Evolutionary conservation across 2,329 filamentous ascomycete genomes (phyloP).

Genomic region (Diaporthe citrichinensis): DNA sequence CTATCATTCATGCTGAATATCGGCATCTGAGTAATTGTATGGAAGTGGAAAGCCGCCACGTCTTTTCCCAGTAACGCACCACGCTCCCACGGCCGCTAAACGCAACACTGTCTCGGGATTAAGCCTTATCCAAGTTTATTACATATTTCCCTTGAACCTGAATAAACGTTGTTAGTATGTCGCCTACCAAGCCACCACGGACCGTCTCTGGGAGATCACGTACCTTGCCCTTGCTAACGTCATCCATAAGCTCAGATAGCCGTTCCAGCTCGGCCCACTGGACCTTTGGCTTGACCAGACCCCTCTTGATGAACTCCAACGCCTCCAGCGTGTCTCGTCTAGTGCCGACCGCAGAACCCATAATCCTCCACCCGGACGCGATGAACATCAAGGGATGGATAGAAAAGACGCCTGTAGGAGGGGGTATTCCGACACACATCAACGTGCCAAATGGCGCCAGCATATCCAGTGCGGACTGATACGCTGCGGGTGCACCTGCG

Average conservation of each 20-base stretch:
- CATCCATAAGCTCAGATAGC: constrained; percentile 44
- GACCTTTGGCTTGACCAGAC: constrained; percentile 51
- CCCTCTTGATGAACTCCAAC: constrained; percentile 54
- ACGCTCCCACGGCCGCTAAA: not conserved
- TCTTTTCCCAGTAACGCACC: not conserved
- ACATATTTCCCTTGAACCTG: constrained; percentile 41
- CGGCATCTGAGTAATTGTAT: too few species aligned
- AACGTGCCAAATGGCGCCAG: constrained; percentile 56
- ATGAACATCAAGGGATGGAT: constrained; percentile 55
- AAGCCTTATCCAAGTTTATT: constrained; percentile 36
- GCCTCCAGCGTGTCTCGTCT: constrained; percentile 56
- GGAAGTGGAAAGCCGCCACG: too few species aligned
- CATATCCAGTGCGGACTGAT: constrained; percentile 52
- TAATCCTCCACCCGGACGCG: constrained; percentile 51
- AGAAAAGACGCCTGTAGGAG: constrained; percentile 45
- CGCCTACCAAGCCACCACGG: accelerated
- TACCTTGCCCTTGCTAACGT: constrained; percentile 41
- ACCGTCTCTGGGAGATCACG: not conserved
- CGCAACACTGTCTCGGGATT: not conserved
- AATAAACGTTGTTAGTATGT: not conserved
- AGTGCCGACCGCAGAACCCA: constrained; percentile 55
- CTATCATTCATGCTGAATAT: too few species aligned
- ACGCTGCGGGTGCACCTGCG: constrained; percentile 50
- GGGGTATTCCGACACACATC: constrained; percentile 56
- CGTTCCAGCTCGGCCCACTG: constrained; percentile 46